phyloP scores from a whole-genome alignment of 2,329 filamentous ascomycete genomes.

The Diaporthe citrichinensis region DNA sequence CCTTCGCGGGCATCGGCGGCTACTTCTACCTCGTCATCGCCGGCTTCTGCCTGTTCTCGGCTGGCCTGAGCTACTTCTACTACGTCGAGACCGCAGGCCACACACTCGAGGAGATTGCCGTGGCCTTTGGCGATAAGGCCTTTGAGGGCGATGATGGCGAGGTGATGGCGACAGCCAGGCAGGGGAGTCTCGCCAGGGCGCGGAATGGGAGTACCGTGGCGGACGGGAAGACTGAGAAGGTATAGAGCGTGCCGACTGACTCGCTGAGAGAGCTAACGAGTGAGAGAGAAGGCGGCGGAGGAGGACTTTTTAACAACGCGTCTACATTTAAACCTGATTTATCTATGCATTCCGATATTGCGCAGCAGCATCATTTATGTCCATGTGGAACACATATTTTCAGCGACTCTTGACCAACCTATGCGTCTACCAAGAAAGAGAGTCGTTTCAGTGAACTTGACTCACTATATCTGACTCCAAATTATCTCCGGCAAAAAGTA shows the following conservation, averaged over 20 bases:
- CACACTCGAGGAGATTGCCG: conserved; percentile 55
- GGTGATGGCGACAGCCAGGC: background rate
- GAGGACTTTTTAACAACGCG: too few species aligned
- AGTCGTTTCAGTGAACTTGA: too few species aligned
- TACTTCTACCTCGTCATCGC: conserved; percentile 60
- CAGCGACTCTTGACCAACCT: too few species aligned
- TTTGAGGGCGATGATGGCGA: conserved; percentile 45
- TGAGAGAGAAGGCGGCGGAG: too few species aligned
- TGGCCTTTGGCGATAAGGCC: conserved; percentile 58
- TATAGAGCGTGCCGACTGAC: background rate
- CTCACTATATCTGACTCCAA: too few species aligned
- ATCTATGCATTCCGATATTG: too few species aligned
- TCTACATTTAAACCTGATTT: too few species aligned
- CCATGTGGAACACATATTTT: too few species aligned
- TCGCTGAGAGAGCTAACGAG: background rate
- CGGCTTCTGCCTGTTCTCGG: conserved; percentile 56
- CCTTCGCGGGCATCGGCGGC: conserved; percentile 57
- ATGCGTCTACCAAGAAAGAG: too few species aligned
- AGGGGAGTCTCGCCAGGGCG: background rate
- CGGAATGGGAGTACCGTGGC: background rate
- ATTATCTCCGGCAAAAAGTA: too few species aligned
- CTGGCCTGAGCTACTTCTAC: conserved; percentile 54
- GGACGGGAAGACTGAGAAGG: background rate
- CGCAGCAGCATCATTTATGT: too few species aligned
- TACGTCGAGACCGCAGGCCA: conserved; percentile 57